A percentile compares a stretch with the other conserved stretches of the same genome.
Conservation (phyloP, 495 filamentous ascomycete species). For the Staphylotrichum longicolle region DNA sequence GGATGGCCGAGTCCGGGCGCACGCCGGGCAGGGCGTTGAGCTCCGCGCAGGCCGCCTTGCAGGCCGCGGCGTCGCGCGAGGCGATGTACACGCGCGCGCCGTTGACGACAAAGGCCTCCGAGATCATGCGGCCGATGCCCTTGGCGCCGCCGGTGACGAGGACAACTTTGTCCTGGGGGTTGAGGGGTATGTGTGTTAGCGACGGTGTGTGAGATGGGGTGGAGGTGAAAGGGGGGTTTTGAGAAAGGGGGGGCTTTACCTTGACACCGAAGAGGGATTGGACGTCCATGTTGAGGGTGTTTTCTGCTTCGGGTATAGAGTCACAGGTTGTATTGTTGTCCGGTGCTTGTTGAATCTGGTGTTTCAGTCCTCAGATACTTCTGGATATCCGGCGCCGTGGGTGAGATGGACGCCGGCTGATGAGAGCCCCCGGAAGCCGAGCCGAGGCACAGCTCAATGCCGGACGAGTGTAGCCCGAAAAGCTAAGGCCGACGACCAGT, state of each 20-base stretch:
- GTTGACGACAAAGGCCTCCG: slow-evolving; percentile 72
- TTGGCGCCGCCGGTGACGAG: slow-evolving; percentile 51
- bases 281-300: slow-evolving; percentile 48
- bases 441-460: slow-evolving; percentile 14
- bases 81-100: slow-evolving; percentile 84
- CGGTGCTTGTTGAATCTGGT: background rate
- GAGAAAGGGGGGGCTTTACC: slow-evolving; percentile 32
- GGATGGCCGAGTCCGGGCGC: slow-evolving; percentile 28
- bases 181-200: background rate
- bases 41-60: slow-evolving; percentile 29
- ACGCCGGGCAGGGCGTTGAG: slow-evolving; percentile 28
- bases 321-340: background rate
- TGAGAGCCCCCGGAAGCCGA: slow-evolving; percentile 6
- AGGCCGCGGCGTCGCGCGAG: slow-evolving; percentile 55
- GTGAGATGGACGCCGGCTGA: background rate
- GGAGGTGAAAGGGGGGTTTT: background rate
- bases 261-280: slow-evolving; percentile 58
- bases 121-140: slow-evolving; percentile 75
- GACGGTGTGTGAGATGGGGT: background rate
- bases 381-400: background rate
- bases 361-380: background rate
- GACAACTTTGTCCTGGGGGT: slow-evolving; percentile 39
- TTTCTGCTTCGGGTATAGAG: background rate
- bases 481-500: background rate
- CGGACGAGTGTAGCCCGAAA: background rate